phyloP scores from a whole-genome alignment of 2,329 filamentous ascomycete species.

The Pseudogymnoascus sp. region DNA sequence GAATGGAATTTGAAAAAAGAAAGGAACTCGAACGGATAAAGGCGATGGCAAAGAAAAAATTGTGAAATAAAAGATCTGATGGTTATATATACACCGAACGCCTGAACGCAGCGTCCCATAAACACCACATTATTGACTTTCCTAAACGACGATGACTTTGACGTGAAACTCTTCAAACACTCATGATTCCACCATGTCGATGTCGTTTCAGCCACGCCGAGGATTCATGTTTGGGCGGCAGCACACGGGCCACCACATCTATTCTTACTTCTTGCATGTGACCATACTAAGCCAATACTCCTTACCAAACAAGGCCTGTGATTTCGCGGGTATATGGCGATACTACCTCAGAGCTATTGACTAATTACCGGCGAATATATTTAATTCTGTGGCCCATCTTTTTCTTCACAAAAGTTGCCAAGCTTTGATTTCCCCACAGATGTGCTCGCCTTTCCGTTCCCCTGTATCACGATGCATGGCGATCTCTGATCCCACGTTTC shows the following conservation, averaged over 20 bases:
- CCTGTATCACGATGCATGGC: not conserved
- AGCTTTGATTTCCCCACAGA: conserved; percentile 1
- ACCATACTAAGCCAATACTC: not conserved
- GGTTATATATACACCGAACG: not conserved
- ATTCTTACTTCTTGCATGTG: not conserved
- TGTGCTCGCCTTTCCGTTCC: not conserved
- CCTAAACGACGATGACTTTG: not conserved
- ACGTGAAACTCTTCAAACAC: conserved; percentile 2
- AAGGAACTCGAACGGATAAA: not conserved
- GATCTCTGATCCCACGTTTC: not conserved
- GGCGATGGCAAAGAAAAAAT: not conserved
- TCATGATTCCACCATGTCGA: not conserved
- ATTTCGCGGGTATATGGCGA: not conserved
- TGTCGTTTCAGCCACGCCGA: conserved; percentile 2
- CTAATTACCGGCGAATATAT: not conserved
- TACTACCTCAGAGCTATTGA: not conserved
- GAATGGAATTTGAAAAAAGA: not conserved
- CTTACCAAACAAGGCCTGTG: not conserved
- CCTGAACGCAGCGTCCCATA: not conserved
- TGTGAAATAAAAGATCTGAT: not conserved
- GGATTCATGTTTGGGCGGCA: not conserved
- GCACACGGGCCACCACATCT: not conserved
- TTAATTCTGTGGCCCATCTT: not conserved
- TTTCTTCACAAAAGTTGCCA: not conserved
- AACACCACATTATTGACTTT: not conserved